phyloP scores from a whole-genome alignment of 2,329 filamentous ascomycete genomes.

The Sordariomycetes sp. region DNA sequence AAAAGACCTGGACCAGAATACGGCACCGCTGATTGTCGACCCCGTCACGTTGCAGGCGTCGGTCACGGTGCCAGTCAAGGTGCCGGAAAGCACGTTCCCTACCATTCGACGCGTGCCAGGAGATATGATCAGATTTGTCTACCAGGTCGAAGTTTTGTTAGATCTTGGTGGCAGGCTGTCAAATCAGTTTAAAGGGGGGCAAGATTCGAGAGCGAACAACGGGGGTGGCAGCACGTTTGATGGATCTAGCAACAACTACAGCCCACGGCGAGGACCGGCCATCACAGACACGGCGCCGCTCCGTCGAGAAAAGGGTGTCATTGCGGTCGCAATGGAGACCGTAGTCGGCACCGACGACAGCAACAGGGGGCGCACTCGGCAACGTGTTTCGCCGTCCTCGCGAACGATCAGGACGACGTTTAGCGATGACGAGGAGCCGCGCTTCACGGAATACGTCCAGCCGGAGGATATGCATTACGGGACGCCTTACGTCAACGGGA shows the following conservation, averaged over 20 bases:
- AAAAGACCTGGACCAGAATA: constrained; percentile 85
- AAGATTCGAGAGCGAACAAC: constrained; percentile 34
- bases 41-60: constrained; percentile 68
- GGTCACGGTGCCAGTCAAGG: constrained; percentile 72
- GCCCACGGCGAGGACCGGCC: constrained; percentile 35
- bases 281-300: constrained; percentile 84
- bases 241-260: constrained; percentile 10
- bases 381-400: constrained; percentile 13
- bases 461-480: constrained; percentile 12
- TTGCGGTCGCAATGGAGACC: constrained; percentile 77
- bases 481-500: constrained; percentile 8
- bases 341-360: constrained; percentile 81
- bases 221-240: constrained; percentile 1
- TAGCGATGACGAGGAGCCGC: constrained; percentile 20
- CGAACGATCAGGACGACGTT: constrained; percentile 16
- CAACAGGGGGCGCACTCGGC: constrained; percentile 23
- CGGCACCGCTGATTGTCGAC: constrained; percentile 81
- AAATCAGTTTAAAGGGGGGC: constrained; percentile 59
- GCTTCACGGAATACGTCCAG: constrained; percentile 2
- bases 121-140: constrained; percentile 90
- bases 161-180: constrained; percentile 83
- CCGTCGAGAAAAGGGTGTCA: constrained; percentile 83
- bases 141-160: constrained; percentile 85
- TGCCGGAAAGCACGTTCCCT: constrained; percentile 86
- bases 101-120: constrained; percentile 86